Base-by-base conservation (phyloP, 257 asterid genomes). In the Jasminum sambac region DNA sequence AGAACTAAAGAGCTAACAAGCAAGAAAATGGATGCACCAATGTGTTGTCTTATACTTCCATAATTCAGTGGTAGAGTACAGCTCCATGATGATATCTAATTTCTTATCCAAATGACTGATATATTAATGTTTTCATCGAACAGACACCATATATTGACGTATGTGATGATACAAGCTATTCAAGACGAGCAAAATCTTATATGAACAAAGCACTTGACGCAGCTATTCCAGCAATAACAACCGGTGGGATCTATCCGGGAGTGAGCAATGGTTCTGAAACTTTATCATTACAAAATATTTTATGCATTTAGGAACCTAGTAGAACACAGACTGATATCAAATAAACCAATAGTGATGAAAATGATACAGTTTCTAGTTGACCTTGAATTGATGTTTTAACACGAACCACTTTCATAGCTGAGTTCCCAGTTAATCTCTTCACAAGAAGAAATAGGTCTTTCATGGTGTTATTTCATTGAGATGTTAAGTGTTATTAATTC, bases 181-280 rank as follows among this genome's bases (percentile, higher is more conserved):
- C 97, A 0, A 72, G 60, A 72, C 94, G 87, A 67, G 95, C 96
- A 72, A 94, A 91, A 79, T 88, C 96, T 59, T 88, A 83, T 77
- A 89, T 84, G 95, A 82, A 81, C 38, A 77, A 74, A 78, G 99
- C 99, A 9, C 26, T 71, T 67, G 80, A 80, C 16, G 97, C 96
- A 52, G 85, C 85, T 79, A 48, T 94, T 82, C 95, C 96, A 41
- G 99, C 96, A 41, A 86, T 94, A 85, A 88, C 90, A 75, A 86
- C 97, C 0, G 96, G 96, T 67, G 99, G 97, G 73, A 94, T 94
- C 83, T 94, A 94, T 74, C 99, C 99, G 7, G 99, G 99, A 85
- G 97, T 94, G 80, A 94, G 99, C 96, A 94, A 91, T 73, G 89
- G 99, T 91, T 81, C 78, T 70, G 72, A 77, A 11, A 60, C 78